Evolutionary conservation across 2,329 filamentous ascomycete genomes (phyloP), one percentile per base, ranked within the genome.

Genomic region (Orbilia quercus): DNA sequence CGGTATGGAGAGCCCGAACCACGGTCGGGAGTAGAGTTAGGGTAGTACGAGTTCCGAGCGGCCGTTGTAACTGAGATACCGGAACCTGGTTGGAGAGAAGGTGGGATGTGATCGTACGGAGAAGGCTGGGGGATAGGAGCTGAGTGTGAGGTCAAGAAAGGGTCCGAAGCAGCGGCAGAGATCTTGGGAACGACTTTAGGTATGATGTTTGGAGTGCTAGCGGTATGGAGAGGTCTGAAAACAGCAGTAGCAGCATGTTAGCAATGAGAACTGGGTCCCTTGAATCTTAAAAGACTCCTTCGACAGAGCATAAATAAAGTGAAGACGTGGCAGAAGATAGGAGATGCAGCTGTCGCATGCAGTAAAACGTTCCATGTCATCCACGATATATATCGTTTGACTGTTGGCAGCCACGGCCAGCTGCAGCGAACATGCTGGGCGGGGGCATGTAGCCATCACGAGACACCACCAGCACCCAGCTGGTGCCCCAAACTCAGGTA

Each of bases 131-230:
- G 28, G 22, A 59, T 28, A 20, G 58, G 36, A 23, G 66, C 44
- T 2, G 45, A 50, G 20, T 57, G 51, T 3, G 67, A 40, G 44
- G 34, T 65, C 55, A 72, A 54, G 53, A 65, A 50, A 16, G 67
- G 53, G 34, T 65, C 51, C 16, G 62, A 28, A 20, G 42, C 40
- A 7, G 51, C 12, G n/a, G 45, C 31, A 18, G 18, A 36, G 28
- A 11, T 20, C 42, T 53, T 72, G 36, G 67, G 59, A 20, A 65
- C 34, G 45, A 65, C 53, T 65, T 72, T 59, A 31, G 66, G 66
- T 11, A 64, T 14, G 44, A 71, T 58, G 38, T 64, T 59, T 59
- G 67, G 58, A 22, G 57, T 62, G 55, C 54, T 70, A 16, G 48
- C 40, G 44, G 20, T 28, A 14, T 42, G 23, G 18, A 44, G 44